Evolutionary conservation across 331 rosid species (phyloP), one percentile per base, ranked within the genome.

Genomic region (Rosa hybrid): DNA sequence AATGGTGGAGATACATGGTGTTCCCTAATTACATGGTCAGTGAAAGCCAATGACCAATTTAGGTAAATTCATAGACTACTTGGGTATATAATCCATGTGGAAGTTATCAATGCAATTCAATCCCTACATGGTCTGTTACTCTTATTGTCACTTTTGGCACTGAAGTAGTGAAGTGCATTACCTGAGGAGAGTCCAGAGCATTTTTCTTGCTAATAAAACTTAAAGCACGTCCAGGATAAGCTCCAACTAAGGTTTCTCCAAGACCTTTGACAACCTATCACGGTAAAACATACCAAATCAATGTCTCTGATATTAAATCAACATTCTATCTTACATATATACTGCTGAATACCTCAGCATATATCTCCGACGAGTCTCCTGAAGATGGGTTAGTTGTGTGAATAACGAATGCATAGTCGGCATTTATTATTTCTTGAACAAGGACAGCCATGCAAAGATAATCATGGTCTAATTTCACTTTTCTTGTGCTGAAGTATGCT

Each of bases 211-310:
- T 83, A 81, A 93, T 78, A 86, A 96, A 96, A 83, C 99, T 96
- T 86, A 96, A 77, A 83, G 99, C 98, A 64, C 99, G 99, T 68
- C 99, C 99, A 7, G 99, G 99, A 84, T 96, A 96, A 50, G 99
- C 99, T 86, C 98, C 99, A 63, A 96, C 99, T 42, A 96, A 88
- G 72, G 98, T 96, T 85, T 96, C 99, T 77, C 99, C 99, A 12
- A 96, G 98, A 68, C 99, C 99, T 84, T 89, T 93, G 54, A 96
- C 99, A 80, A 96, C 96, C 99, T 96, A 86, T 71, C 60, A 80
- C 77, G 84, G 68, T 76, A 79, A 60, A 49, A 77, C 14, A 27
- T 75, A 11, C 77, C 67, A 81, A 62, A 39, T 76, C 41, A 76
- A 64, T 68, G 54, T 80, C 71, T 25, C 77, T 30, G 77, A 83